Conservation (phyloP, 2,329 filamentous ascomycete genomes). For the Pseudonectria foliicola region DNA sequence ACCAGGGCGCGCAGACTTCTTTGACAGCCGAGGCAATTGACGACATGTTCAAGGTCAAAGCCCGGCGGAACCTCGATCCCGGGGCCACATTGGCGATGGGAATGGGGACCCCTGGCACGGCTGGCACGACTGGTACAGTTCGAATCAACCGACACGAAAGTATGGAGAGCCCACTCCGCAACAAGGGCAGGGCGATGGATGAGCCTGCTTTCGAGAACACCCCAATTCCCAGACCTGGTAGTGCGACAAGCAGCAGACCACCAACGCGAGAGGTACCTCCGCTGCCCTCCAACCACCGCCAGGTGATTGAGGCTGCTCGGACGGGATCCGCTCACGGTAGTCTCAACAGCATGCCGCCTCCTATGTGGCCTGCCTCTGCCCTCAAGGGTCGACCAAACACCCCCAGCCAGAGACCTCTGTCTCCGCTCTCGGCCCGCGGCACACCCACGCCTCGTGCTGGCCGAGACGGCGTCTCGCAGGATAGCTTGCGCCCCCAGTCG, state of each 20-base stretch:
- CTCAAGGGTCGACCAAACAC: slow-evolving; percentile 52
- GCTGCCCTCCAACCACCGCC: slow-evolving; percentile 73
- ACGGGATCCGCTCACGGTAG: slow-evolving; percentile 44
- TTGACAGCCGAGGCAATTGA: slow-evolving; percentile 80
- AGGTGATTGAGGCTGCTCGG: slow-evolving; percentile 75
- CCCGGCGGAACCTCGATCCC: slow-evolving; percentile 17
- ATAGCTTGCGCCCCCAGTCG: slow-evolving; percentile 40
- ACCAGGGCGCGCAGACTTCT: slow-evolving; percentile 75
- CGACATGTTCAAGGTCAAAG: slow-evolving; percentile 52
- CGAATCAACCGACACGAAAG: slow-evolving; percentile 43
- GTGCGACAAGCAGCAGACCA: slow-evolving; percentile 58
- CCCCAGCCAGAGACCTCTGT: slow-evolving; percentile 44
- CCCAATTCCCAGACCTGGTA: slow-evolving; percentile 54
- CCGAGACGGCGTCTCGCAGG: slow-evolving; percentile 41
- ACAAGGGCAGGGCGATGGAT: slow-evolving; percentile 32
- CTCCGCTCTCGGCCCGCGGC: slow-evolving; percentile 43
- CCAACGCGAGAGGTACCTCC: slow-evolving; percentile 52
- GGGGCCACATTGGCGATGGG: slow-evolving; percentile 31
- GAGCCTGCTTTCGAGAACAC: slow-evolving; percentile 31
- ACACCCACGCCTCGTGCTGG: slow-evolving; percentile 50
- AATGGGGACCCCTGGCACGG: slow-evolving; percentile 28
- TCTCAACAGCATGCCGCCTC: slow-evolving; percentile 67
- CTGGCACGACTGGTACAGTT: slow-evolving; percentile 34
- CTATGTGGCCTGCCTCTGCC: slow-evolving; percentile 73
- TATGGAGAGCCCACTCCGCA: slow-evolving; percentile 35